Conservation (phyloP, 345 rosid species). For the Melastoma malabathricum region DNA sequence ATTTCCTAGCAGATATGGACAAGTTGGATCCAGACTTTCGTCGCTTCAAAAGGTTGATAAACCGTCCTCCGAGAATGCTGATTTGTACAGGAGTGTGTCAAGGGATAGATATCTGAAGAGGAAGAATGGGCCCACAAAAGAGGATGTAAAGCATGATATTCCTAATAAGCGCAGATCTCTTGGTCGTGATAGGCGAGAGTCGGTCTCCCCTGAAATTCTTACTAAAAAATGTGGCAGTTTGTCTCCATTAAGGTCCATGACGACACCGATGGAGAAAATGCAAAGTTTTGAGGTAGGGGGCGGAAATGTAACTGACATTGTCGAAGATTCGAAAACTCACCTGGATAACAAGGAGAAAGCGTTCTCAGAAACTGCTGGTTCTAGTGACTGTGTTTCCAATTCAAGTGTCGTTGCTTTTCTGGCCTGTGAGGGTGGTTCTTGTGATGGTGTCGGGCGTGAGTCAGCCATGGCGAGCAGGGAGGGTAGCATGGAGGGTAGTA, state of each 20-base stretch:
- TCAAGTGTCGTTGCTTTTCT: slow-evolving; percentile 14
- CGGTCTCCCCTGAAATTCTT: slow-evolving; percentile 22
- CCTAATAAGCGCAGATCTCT: slow-evolving; percentile 17
- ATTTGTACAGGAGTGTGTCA: slow-evolving; percentile 14
- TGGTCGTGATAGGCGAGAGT: slow-evolving; percentile 16
- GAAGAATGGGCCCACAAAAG: slow-evolving; percentile 21
- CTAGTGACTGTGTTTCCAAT: slow-evolving; percentile 16
- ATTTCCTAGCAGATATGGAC: slow-evolving; percentile 32
- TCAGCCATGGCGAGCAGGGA: slow-evolving; percentile 24
- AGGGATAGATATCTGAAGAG: slow-evolving; percentile 27
- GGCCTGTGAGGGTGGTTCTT: slow-evolving; percentile 20
- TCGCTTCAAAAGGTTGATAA: slow-evolving; percentile 18
- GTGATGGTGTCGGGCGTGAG: slow-evolving; percentile 24
- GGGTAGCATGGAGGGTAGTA: slow-evolving; percentile 30
- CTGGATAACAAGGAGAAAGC: slow-evolving; percentile 1
- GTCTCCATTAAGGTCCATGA: neutral
- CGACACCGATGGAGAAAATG: neutral
- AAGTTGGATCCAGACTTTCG: slow-evolving; percentile 16
- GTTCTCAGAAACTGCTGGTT: slow-evolving; percentile 1
- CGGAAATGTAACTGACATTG: slow-evolving; percentile 2
- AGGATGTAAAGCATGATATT: slow-evolving; percentile 10
- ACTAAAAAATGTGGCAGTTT: slow-evolving; percentile 7
- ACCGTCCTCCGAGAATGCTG: slow-evolving; percentile 16
- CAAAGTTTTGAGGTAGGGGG: neutral
- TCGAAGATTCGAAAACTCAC: slow-evolving; percentile 2